These are phyloP conservation scores for Didymella sp. DNA, from an alignment of 2,329 filamentous ascomycete genomes.

Conservation along the genomic window DNA sequence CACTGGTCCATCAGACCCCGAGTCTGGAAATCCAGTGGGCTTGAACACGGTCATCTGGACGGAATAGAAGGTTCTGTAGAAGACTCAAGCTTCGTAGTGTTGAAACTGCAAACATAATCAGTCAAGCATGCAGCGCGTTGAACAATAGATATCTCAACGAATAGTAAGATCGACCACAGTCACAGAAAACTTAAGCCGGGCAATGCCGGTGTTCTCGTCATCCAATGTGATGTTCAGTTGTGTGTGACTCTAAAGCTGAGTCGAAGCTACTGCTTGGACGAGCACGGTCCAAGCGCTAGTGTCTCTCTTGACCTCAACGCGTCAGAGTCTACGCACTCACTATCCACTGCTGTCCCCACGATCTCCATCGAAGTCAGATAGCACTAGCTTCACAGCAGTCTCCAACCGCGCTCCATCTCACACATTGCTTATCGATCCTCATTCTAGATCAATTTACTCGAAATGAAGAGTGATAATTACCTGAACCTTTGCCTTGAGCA, in stretches of 20 bases:
- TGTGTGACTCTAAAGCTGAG: not conserved
- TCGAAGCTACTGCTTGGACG: not conserved
- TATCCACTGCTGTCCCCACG: not conserved
- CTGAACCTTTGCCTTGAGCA: not conserved
- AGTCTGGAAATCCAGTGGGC: conserved; percentile 8
- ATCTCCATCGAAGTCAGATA: not conserved
- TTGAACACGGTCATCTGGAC: conserved; percentile 18
- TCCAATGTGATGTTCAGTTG: not conserved
- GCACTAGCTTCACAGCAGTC: not conserved
- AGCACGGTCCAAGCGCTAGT: not conserved
- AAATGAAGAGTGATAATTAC: not conserved
- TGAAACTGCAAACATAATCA: not conserved
- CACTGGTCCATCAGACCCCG: conserved; percentile 9
- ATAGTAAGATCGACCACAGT: not conserved
- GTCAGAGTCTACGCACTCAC: no score
- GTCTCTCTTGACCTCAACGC: not conserved
- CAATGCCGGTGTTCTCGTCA: not conserved
- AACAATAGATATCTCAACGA: not conserved
- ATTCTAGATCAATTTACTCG: no score
- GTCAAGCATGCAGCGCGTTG: not conserved
- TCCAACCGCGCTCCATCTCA: not conserved
- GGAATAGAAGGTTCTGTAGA: not conserved
- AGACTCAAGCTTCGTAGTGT: not conserved
- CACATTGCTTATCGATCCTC: not conserved
- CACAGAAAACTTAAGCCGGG: no score